Base-by-base conservation (phyloP, 2,329 filamentous ascomycete genomes). In the Sporothrix pseudoabietina region DNA sequence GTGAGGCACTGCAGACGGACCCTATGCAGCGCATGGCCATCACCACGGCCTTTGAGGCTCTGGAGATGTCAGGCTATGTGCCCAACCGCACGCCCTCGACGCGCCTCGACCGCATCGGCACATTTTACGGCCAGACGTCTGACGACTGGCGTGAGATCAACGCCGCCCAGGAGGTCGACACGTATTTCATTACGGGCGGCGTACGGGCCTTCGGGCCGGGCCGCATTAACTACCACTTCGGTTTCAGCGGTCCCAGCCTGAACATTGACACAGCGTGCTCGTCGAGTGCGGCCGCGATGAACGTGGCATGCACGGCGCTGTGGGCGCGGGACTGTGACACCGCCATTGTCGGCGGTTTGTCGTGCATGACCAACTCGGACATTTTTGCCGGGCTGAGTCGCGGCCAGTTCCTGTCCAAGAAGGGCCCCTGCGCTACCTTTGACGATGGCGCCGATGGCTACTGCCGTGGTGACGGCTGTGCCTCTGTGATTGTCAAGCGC, bases 381-480 rank as follows among this genome's bases (percentile, higher is more conserved):
- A 92, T 92, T 83, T 93, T 93, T 82, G 86, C 91, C 12, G 92
- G 91, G 77, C 84, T 95, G 8, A 91, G 90, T 78, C 89, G 91
- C 77, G 92, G 91, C 14, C 91, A 93, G 78, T 94, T 95, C 82
- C 83, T 95, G 76, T 93, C 91, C 41, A 91, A 91, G 82, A 92
- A 88, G 71, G 91, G 92, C 8, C 87, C 89, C 75, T 94, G 92
- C 81, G 92, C 93, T 78, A 93, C 92, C 0, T 96, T 93, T 79
- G 92, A 95, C 80, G 90, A 93, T 76, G 88, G 87, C 52, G 93
- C 93, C 2, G 92, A 94, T 81, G 93, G 93, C 1, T 95, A 96
- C 82, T 95, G 92, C 82, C 90, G 93, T 79, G 92, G 89, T 71
- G 93, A 96, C 8, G 72, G 74, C 30, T 95, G 90, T 75, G 92